Conservation (phyloP, 129 eudicot species). For the Erigeron canadensis region DNA sequence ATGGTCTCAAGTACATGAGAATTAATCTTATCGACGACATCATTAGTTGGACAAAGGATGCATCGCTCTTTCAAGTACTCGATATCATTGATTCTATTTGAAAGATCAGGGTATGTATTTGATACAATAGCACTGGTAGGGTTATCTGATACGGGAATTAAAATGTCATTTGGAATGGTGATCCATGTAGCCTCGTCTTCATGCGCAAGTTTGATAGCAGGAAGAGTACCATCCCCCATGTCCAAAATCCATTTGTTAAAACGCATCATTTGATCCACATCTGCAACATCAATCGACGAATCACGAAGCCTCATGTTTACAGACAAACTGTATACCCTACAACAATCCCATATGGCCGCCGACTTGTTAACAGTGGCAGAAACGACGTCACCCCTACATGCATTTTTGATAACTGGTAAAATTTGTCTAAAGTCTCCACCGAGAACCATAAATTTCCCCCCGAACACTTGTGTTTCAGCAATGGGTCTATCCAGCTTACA, state of each 20-base stretch:
- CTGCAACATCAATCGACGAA: not conserved
- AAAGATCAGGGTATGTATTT: not conserved
- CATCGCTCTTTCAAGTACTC: not conserved
- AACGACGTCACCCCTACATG: not conserved
- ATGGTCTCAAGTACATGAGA: not conserved
- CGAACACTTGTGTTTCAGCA: not conserved
- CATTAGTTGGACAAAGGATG: not conserved
- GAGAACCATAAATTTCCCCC: not conserved
- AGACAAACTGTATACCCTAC: not conserved
- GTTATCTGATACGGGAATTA: not conserved
- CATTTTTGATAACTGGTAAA: not conserved
- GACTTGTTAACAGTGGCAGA: not conserved
- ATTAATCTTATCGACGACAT: not conserved
- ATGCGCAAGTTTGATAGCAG: too few relatives aligned
- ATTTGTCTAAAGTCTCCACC: too few relatives aligned
- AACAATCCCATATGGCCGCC: not conserved
- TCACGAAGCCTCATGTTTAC: not conserved
- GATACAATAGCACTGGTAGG: not conserved
- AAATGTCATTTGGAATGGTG: not conserved
- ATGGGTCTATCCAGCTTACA: not conserved
- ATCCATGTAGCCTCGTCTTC: too few relatives aligned
- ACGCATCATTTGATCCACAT: not conserved
- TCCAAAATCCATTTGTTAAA: not conserved
- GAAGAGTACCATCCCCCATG: too few relatives aligned
- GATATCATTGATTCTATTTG: not conserved